Evolutionary conservation across 306 rosid species (phyloP).

Genomic region (Medicago truncatula): MtrunA17r5.0-ANR NC_053044.1:42554001-42554500

Average conservation of each 20-base stretch:
- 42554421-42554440: conserved; percentile 78
- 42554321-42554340: conserved; percentile 97
- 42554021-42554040: conserved; percentile 8
- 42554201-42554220: conserved; percentile 28
- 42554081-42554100: conserved; percentile 17
- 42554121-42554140: conserved; percentile 25
- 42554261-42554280: conserved; percentile 80
- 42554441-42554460: conserved; percentile 33
- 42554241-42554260: conserved; percentile 40
- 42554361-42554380: conserved; percentile 98
- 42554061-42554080: conserved; percentile 35
- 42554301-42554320: conserved; percentile 95
- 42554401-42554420: conserved; percentile 93
- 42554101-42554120: conserved; percentile 9
- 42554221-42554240: conserved; percentile 39
- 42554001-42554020: conserved; percentile 10
- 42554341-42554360: conserved; percentile 99
- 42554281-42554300: conserved; percentile 94
- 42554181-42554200: conserved; percentile 14
- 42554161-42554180: background rate
- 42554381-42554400: conserved; percentile 97
- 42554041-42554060: conserved; percentile 6
- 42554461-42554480: conserved; percentile 1
- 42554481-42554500: conserved; percentile 31
- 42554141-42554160: background rate